A percentile compares a stretch with the other conserved stretches of the same genome.
Conservation (phyloP, 495 filamentous ascomycete genomes). For the Penicillium egyptiacum region DNA sequence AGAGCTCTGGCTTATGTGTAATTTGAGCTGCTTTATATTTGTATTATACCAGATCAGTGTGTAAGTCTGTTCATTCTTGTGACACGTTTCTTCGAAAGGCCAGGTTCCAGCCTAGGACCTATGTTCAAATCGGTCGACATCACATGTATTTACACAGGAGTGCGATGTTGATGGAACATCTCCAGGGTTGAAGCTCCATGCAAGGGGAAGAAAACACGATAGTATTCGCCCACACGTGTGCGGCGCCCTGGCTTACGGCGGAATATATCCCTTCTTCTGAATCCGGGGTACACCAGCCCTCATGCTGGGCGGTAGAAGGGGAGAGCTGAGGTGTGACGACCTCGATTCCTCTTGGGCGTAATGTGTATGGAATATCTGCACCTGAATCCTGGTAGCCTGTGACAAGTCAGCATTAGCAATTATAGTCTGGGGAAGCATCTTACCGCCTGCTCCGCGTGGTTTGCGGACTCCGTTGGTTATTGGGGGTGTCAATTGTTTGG, state of each 20-base stretch:
- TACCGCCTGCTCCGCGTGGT: slow-evolving; percentile 30
- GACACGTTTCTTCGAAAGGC: too few species aligned
- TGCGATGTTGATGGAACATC: slow-evolving; percentile 20
- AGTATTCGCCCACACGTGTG: too few species aligned
- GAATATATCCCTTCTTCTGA: too few species aligned
- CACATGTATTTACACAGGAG: slow-evolving; percentile 9
- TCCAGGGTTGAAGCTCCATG: slow-evolving; percentile 16
- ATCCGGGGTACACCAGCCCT: too few species aligned
- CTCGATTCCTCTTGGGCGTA: slow-evolving; percentile 24
- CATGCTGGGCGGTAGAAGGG: too few species aligned
- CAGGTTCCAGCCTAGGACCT: not conserved
- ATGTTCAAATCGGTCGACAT: slow-evolving; percentile 1
- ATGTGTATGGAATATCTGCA: slow-evolving; percentile 35
- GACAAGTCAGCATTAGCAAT: not conserved
- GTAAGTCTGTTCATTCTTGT: too few species aligned
- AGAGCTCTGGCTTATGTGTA: not conserved
- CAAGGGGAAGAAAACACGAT: too few species aligned
- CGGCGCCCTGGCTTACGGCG: too few species aligned
- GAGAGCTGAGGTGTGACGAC: slow-evolving; percentile 22
- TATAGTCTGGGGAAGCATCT: not conserved
- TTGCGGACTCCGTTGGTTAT: slow-evolving; percentile 27
- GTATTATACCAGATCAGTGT: too few species aligned
- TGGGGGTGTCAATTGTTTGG: slow-evolving; percentile 30
- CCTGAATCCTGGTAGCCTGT: slow-evolving; percentile 43
- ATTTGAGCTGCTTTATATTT: not conserved